A percentile compares a stretch with the other conserved stretches of the same genome.
These are phyloP conservation scores for Cyberlindnera euphorbiiphila DNA, from an alignment of 805 yeast species.

Conservation along the genomic window DNA sequence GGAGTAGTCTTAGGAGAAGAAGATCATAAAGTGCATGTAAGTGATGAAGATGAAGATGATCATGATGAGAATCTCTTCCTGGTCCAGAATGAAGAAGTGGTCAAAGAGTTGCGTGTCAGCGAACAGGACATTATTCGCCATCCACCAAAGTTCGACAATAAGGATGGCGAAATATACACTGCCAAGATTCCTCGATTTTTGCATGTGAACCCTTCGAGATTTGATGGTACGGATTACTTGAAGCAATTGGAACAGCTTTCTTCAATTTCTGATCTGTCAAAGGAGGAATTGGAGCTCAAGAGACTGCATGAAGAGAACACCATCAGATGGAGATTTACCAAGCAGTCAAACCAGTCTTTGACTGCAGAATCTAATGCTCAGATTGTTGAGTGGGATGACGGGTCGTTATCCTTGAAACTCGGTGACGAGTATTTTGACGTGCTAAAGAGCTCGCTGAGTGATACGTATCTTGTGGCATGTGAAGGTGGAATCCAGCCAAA, in stretches of 20 bases:
- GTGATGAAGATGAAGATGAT: slow-evolving; percentile 32
- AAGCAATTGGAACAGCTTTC: slow-evolving; percentile 42
- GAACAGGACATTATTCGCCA: slow-evolving; percentile 45
- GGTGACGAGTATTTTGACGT: slow-evolving; percentile 89
- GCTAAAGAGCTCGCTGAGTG: slow-evolving; percentile 56
- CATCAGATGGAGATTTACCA: slow-evolving; percentile 89
- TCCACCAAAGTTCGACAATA: slow-evolving; percentile 29
- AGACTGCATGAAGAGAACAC: slow-evolving; percentile 76
- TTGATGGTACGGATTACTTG: slow-evolving; percentile 69
- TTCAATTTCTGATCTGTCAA: slow-evolving; percentile 37
- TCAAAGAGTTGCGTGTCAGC: slow-evolving; percentile 33
- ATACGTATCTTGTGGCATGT: slow-evolving; percentile 67
- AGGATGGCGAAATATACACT: slow-evolving; percentile 36
- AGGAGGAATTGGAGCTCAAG: slow-evolving; percentile 54
- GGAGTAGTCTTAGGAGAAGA: too few species aligned
- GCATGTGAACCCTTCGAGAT: slow-evolving; percentile 79
- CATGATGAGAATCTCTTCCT: slow-evolving; percentile 32
- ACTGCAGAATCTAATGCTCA: slow-evolving; percentile 86
- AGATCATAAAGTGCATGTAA: slow-evolving; percentile 14
- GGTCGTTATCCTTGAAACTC: slow-evolving; percentile 75
- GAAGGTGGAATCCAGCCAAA: slow-evolving; percentile 1
- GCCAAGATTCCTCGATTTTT: slow-evolving; percentile 81
- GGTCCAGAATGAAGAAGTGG: slow-evolving; percentile 13
- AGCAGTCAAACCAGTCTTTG: slow-evolving; percentile 49
- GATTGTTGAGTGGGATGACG: slow-evolving; percentile 92